A percentile compares a stretch with the other conserved stretches of the same genome.
These are phyloP conservation scores for Acacia acuminata DNA, from an alignment of 306 rosid species.

Conservation along the genomic window DNA sequence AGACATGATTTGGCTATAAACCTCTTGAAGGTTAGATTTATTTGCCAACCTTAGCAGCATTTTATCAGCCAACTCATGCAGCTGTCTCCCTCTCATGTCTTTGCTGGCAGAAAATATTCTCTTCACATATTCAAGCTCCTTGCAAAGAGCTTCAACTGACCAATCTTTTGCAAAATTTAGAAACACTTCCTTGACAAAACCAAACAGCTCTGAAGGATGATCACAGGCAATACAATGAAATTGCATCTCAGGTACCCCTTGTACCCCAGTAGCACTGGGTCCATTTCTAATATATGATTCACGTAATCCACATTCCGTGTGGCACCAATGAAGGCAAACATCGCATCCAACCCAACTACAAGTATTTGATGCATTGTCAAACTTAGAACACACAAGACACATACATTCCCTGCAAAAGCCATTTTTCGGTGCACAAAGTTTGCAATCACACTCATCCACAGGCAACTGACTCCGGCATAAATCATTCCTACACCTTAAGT, in stretches of 20 bases:
- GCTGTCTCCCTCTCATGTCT: conserved; percentile 83
- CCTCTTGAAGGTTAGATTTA: conserved; percentile 75
- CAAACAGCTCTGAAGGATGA: conserved; percentile 99
- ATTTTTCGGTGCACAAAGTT: conserved; percentile 75
- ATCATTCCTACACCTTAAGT: conserved; percentile 75
- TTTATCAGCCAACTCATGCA: conserved; percentile 70
- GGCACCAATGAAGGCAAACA: conserved; percentile 99
- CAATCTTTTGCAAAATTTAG: conserved; percentile 85
- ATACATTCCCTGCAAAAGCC: conserved; percentile 97
- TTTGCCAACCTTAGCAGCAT: conserved; percentile 67
- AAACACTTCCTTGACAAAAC: conserved; percentile 97
- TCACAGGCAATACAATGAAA: conserved; percentile 96
- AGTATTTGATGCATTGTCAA: conserved; percentile 90
- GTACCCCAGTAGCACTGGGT: conserved; percentile 61
- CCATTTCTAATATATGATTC: conserved; percentile 93
- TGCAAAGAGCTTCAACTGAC: conserved; percentile 75
- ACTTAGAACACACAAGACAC: conserved; percentile 95
- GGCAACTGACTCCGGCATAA: conserved; percentile 74
- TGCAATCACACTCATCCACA: conserved; percentile 98
- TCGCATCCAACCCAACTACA: conserved; percentile 99
- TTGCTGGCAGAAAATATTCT: conserved; percentile 88
- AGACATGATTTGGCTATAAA: conserved; percentile 73
- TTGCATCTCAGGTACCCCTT: conserved; percentile 89
- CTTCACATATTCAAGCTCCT: conserved; percentile 89
- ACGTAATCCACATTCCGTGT: conserved; percentile 82